Conservation (phyloP, 129 eudicot genomes). For the Tanacetum coccineum region DNA sequence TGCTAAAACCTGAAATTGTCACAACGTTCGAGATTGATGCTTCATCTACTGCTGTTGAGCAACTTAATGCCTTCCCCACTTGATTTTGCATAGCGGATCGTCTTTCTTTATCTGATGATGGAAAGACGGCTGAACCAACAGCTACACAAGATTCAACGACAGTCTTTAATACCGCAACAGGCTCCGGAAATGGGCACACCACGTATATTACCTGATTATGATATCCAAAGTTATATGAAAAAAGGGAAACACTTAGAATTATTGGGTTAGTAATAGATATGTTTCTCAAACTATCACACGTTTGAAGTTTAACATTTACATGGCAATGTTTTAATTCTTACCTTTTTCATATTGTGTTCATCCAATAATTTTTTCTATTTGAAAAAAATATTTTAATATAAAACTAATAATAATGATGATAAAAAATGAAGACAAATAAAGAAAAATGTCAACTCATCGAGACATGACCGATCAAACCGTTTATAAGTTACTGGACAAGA, state of each 20-base stretch:
- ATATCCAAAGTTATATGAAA: slow-evolving; percentile 1
- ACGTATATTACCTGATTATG: slow-evolving; percentile 77
- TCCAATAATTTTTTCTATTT: no score
- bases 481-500: no score
- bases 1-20: slow-evolving; percentile 76
- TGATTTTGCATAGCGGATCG: slow-evolving; percentile 75
- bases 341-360: no score
- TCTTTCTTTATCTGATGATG: slow-evolving; percentile 84
- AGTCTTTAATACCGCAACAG: slow-evolving; percentile 75
- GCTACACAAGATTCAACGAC: slow-evolving; percentile 77
- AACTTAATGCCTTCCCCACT: slow-evolving; percentile 89
- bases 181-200: slow-evolving; percentile 99
- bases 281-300: no score
- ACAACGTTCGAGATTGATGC: slow-evolving; percentile 82
- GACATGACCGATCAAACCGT: no score
- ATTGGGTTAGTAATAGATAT: not conserved
- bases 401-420: no score
- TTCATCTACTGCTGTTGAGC: slow-evolving; percentile 82
- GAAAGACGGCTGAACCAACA: slow-evolving; percentile 65
- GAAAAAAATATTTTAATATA: no score
- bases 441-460: no score
- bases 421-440: no score
- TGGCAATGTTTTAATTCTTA: no score
- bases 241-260: not conserved
- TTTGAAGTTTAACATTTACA: no score